Evolutionary conservation across 2,329 filamentous ascomycete species (phyloP).

Genomic region (Coniochaeta prunicola): DNA sequence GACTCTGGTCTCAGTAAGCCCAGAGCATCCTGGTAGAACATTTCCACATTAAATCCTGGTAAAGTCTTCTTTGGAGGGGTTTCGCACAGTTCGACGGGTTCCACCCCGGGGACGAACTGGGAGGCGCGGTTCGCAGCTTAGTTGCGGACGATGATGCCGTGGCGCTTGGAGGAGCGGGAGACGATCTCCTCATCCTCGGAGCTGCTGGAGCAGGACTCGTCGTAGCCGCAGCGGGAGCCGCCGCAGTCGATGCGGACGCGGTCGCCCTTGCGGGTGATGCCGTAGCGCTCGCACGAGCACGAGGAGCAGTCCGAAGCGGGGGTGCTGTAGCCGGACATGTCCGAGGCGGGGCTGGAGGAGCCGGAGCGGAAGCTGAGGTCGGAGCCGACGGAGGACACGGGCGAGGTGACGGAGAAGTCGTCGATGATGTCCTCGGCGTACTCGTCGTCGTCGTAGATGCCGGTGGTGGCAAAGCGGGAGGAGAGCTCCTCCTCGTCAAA

Average conservation of each 20-base stretch:
- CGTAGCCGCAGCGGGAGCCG: slow-evolving; percentile 78
- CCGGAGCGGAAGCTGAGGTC: slow-evolving; percentile 66
- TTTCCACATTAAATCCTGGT: neutral
- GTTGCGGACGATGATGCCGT: slow-evolving; percentile 53
- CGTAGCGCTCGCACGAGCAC: slow-evolving; percentile 94
- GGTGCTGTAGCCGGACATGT: slow-evolving; percentile 71
- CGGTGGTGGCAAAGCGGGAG: slow-evolving; percentile 60
- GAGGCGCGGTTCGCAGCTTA: slow-evolving; percentile 9
- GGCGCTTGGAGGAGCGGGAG: slow-evolving; percentile 49
- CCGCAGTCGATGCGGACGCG: slow-evolving; percentile 95
- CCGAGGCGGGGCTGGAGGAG: slow-evolving; percentile 67
- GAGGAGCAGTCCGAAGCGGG: slow-evolving; percentile 67
- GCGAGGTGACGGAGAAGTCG: slow-evolving; percentile 47
- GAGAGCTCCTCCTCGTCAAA: slow-evolving; percentile 75
- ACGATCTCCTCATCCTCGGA: slow-evolving; percentile 51
- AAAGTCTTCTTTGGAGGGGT: neutral
- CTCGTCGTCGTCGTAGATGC: slow-evolving; percentile 46
- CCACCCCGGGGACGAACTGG: too few species aligned
- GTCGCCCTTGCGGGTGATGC: slow-evolving; percentile 87
- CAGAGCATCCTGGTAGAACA: neutral
- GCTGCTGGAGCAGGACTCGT: slow-evolving; percentile 62
- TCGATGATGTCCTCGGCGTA: slow-evolving; percentile 46
- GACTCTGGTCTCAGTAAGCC: neutral
- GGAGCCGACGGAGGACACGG: slow-evolving; percentile 60
- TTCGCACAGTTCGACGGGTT: too few species aligned